These are phyloP conservation scores for Amoebophrya sp. DNA, from an alignment of 169 alveolate genomes.

Conservation along the genomic window DNA sequence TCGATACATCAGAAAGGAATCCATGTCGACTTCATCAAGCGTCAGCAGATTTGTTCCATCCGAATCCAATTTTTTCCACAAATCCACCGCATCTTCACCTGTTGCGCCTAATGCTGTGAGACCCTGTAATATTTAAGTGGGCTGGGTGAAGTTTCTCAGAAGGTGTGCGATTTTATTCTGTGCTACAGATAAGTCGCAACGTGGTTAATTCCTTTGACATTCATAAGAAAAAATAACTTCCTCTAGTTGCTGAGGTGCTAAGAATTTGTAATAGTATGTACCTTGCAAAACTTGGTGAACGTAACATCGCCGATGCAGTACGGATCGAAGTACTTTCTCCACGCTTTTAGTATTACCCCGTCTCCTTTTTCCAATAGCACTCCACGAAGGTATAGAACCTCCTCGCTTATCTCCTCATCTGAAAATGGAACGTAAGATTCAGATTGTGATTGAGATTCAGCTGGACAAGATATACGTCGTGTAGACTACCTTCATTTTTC, in stretches of 20 bases:
- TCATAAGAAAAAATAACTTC: too few species aligned
- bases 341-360: neutral
- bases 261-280: neutral
- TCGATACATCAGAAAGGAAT: neutral
- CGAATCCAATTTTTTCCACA: neutral
- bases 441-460: too few species aligned
- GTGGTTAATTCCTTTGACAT: too few species aligned
- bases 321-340: slow-evolving; percentile 13
- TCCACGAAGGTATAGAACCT: neutral
- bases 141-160: too few species aligned
- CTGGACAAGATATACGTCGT: too few species aligned
- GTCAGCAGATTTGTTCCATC: neutral
- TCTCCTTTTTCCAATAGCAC: neutral
- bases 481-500: too few species aligned
- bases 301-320: slow-evolving; percentile 21
- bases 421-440: too few species aligned
- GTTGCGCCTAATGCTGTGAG: neutral
- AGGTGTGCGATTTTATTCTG: neutral
- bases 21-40: slow-evolving; percentile 20
- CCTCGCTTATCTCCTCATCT: neutral
- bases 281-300: slow-evolving; percentile 19
- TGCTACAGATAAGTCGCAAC: neutral
- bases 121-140: neutral
- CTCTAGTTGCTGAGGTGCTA: too few species aligned
- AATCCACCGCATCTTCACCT: neutral